Evolutionary conservation across 129 eudicot species (phyloP), one percentile per base, ranked within the genome.

Genomic region (Helichrysum umbraculigerum): DNA sequence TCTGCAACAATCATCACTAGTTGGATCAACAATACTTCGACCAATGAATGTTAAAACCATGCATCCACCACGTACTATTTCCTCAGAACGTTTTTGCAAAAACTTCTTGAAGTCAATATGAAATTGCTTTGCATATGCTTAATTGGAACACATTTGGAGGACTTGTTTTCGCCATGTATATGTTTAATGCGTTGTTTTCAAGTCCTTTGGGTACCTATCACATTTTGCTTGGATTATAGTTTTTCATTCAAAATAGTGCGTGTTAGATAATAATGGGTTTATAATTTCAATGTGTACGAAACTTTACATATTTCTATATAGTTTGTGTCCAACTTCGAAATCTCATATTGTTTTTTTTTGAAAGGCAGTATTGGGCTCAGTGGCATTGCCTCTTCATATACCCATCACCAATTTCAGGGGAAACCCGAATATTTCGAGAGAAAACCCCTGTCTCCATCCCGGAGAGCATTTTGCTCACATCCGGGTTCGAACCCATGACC

Each of bases 131-230:
- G 4, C 51, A 41, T 86, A 86, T 51, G 87, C 86, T 52, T n/a
- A n/a, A n/a, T n/a, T 74, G 72, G 4, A 65, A 64, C 57, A 86
- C 86, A 37, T 51, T 29, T 32, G 50, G 68, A 35, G 84, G 84
- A 73, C 91, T 87, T 52, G 88, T 47, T 57, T 75, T 76, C 7
- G 80, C 76, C 28, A 81, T 65, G 83, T 54, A 76, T 74, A 87
- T 87, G 12, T 72, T 81, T 34, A 35, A 7, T 57, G 65, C 35
- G 56, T 84, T 81, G 44, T 58, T 75, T 61, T 61, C 69, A 21
- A 86, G 77, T 20, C 81, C 81, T 52, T 73, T 47, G 3, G 90
- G 87, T 34, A 86, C 85, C 90, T 86, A 73, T 64, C 12, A 75
- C 7, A 76, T 30, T 11, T 65, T 16, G 9, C 19, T 16, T 0